These are phyloP conservation scores for Epithele typhae DNA, from an alignment of 768 basidiomycete species.

Conservation along the genomic window DNA sequence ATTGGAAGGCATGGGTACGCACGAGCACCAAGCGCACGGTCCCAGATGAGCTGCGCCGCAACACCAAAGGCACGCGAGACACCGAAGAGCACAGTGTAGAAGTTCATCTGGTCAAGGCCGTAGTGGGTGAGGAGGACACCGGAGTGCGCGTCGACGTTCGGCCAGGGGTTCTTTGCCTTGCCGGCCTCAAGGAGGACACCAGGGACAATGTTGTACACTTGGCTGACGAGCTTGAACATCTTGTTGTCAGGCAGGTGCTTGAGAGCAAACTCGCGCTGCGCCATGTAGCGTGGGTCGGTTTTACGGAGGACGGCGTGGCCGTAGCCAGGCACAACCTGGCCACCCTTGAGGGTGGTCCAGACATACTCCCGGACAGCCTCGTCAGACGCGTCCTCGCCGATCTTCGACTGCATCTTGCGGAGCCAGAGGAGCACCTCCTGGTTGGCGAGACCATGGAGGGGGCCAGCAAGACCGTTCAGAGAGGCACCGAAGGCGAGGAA, in stretches of 20 bases:
- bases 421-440: constrained; percentile 97
- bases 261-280: constrained; percentile 85
- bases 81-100: constrained; percentile 97
- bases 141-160: constrained; percentile 97
- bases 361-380: constrained; percentile 91
- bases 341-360: constrained; percentile 89
- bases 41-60: constrained; percentile 88
- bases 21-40: constrained; percentile 90
- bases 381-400: constrained; percentile 82
- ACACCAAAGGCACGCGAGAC: constrained; percentile 94
- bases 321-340: constrained; percentile 93
- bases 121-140: constrained; percentile 85
- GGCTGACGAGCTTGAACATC: constrained; percentile 90
- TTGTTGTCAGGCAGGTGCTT: constrained; percentile 85
- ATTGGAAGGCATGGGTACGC: constrained; percentile 30
- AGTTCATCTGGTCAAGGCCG: constrained; percentile 86
- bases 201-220: constrained; percentile 85
- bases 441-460: constrained; percentile 95
- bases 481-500: constrained; percentile 94
- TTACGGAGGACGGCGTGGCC: constrained; percentile 85
- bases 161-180: constrained; percentile 93
- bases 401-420: constrained; percentile 85
- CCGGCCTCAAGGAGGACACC: constrained; percentile 88
- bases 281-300: constrained; percentile 90
- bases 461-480: constrained; percentile 94